Base-by-base conservation (phyloP, 2,329 filamentous ascomycete species). In the Botrytis fragariae region DNA sequence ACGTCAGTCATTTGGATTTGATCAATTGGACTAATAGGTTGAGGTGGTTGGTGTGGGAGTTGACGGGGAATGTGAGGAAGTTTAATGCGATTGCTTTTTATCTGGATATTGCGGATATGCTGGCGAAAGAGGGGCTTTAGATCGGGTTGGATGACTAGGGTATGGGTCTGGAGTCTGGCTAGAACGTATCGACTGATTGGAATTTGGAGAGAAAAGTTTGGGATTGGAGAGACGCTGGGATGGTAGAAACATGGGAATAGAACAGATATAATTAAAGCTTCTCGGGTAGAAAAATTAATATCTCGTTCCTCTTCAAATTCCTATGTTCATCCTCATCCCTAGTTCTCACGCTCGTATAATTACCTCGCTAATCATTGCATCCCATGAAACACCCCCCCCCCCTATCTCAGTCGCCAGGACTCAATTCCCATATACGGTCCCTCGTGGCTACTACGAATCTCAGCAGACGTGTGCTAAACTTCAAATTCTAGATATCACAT, bases 11-110 rank as follows among this genome's bases (percentile, higher is more conserved):
- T 78, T 81, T 91, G 39, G 89, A 91, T 77, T 80, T 91, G 71
- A 91, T 92, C 76, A 91, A 92, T 80, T 92, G 90, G 90, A 89
- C 87, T 48, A 92, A 91, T 75, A 82, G 87, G 74, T 75, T 91
- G 51, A 83, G 84, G 68, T 91, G 86, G 85, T 85, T 85, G 59
- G 78, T 88, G 60, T 82, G 91, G 84, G 83, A 82, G 67, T 78
- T 84, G 72, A 83, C 86, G 80, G 89, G 89, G 1, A 84, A 86
- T 74, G 83, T 84, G 77, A 85, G 84, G 73, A 84, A 83, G 86
- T 92, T 92, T 77, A 92, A 91, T 78, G 90, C 90, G 3, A 86
- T 91, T 73, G 90, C 90, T 0, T 91, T 92, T 77, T 92, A 92
- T 77, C 84, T 91, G 3, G 88, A 87, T 74, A 88, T 92, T 78